Evolutionary conservation across 352 stramenopile genomes (phyloP).

Genomic region (Phytophthora capsici): DNA sequence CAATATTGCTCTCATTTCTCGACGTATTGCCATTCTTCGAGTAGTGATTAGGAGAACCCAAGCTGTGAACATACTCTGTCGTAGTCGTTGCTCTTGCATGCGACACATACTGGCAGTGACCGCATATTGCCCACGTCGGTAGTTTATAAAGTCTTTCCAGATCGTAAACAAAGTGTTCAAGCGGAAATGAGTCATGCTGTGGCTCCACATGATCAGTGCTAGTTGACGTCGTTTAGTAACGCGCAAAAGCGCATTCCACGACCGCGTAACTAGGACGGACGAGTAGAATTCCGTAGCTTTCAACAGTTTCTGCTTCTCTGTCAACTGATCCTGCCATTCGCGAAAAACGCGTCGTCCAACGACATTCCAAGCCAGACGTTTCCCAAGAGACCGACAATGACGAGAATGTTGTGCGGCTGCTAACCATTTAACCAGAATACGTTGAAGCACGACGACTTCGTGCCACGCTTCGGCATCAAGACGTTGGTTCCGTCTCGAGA

Average conservation of each 20-base stretch:
- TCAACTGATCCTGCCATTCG: slow-evolving; percentile 14
- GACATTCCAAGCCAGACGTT: slow-evolving; percentile 14
- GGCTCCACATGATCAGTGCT: slow-evolving; percentile 31
- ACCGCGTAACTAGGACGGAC: slow-evolving; percentile 6
- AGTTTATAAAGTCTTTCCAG: slow-evolving; percentile 14
- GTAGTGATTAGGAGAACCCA: slow-evolving; percentile 10
- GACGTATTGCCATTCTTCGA: slow-evolving; percentile 4
- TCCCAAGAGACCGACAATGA: slow-evolving; percentile 9
- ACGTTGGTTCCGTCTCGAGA: slow-evolving; percentile 4
- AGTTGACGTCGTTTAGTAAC: slow-evolving; percentile 38
- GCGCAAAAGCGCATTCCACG: slow-evolving; percentile 29
- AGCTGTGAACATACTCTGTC: slow-evolving; percentile 16
- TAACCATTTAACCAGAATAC: slow-evolving; percentile 17
- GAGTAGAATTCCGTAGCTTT: slow-evolving; percentile 26
- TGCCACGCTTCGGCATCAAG: slow-evolving; percentile 35
- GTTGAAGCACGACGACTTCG: slow-evolving; percentile 28
- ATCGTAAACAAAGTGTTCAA: slow-evolving; percentile 7
- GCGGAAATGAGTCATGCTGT: slow-evolving; percentile 18
- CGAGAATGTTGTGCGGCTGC: slow-evolving; percentile 1
- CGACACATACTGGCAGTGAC: slow-evolving; percentile 23
- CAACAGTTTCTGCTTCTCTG: slow-evolving; percentile 18
- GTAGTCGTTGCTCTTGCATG: slow-evolving; percentile 26
- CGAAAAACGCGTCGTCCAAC: slow-evolving; percentile 24
- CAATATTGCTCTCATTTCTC: slow-evolving; percentile 4
- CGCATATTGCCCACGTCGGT: slow-evolving; percentile 13